phyloP scores from a whole-genome alignment of 2,329 filamentous ascomycete genomes.

The Colletotrichum sp. region DNA sequence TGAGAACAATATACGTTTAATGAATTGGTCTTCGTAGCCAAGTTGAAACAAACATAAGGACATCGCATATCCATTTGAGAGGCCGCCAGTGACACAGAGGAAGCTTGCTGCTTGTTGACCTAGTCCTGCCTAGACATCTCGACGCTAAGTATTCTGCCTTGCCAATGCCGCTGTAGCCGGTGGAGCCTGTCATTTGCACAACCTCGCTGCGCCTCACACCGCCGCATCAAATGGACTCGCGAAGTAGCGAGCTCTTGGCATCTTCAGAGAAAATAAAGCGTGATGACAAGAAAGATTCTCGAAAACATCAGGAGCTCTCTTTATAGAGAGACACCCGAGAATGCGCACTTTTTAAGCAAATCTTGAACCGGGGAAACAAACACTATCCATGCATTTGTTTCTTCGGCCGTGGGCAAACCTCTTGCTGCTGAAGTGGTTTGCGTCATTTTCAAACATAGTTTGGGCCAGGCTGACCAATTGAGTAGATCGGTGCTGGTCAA shows the following conservation, averaged over 20 bases:
- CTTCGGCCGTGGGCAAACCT: neutral
- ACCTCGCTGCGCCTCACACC: neutral
- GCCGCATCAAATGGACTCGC: neutral
- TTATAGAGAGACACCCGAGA: too few relatives aligned
- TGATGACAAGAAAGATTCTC: neutral
- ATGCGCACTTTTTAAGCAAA: neutral
- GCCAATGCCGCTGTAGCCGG: neutral
- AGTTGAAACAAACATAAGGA: neutral
- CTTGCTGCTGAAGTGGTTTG: neutral
- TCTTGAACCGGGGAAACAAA: neutral
- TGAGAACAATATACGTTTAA: neutral
- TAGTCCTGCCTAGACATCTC: neutral
- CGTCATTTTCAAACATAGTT: accelerated
- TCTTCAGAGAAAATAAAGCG: neutral
- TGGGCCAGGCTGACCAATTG: neutral
- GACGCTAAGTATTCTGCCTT: neutral
- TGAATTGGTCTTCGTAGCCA: neutral
- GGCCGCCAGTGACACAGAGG: neutral
- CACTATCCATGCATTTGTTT: neutral
- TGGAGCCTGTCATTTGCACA: neutral
- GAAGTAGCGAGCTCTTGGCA: neutral
- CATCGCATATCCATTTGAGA: neutral
- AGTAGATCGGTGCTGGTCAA: neutral
- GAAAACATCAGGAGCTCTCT: neutral
- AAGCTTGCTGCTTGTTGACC: neutral